Evolutionary conservation across 331 rosid species (phyloP), one percentile per base, ranked within the genome.

Genomic region (Pyrus hybrid): DNA sequence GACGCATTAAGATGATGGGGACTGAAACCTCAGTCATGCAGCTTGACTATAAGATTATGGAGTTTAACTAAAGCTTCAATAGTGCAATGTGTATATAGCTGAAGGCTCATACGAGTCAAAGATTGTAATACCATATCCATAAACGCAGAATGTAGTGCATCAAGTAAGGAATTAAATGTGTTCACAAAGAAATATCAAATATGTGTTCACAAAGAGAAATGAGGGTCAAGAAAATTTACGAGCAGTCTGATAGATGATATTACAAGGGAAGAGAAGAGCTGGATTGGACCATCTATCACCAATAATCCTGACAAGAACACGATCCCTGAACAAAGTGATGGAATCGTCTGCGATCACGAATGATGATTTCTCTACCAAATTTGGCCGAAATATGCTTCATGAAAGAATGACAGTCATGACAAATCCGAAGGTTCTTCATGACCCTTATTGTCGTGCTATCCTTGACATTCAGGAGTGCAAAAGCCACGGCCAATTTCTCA

Each of bases 401-500:
- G 85, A 91, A 91, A 21, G 76, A 79, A 84, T 89, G 94, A 66
- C 97, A 91, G 68, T 91, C 97, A 67, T 61, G 25, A 64, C 93
- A 91, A 72, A 88, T 87, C 64, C 91, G 82, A 60, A 91, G 89
- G 73, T 88, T 91, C 83, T 91, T 87, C 78, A 87, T 83, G 82
- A 88, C 69, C 82, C 88, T 87, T 53, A 88, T 79, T 58, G 81
- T 79, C 81, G 62, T 80, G 63, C 79, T 87, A 79, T 88, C 87
- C 72, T 80, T 81, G 35, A 80, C 77, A 81, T 70, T 79, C 80
- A 91, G 83, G 77, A 91, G 90, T 28, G 87, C 75, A 73, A 76
- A 91, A 75, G 90, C 91, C 82, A 91, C 93, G 0, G 96, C 93
- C 79, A 91, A 69, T 76, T 91, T 91, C 85, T 91, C 96, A 76